Base-by-base conservation (phyloP, 768 basidiomycete species). In the Hydnomerulius pinastri region DNA sequence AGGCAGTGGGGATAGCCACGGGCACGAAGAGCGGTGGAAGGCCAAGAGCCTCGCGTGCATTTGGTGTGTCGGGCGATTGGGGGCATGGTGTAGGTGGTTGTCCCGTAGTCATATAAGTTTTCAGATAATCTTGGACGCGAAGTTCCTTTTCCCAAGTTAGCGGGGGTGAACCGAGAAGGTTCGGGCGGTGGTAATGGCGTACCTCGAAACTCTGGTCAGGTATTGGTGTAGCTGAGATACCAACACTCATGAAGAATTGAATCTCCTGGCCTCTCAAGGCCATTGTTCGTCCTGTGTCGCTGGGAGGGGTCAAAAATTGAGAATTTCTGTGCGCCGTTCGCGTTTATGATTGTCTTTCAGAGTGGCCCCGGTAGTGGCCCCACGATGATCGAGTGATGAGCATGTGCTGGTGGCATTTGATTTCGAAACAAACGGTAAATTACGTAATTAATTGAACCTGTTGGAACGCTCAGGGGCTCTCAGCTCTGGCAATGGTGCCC, bases 21-120 rank as follows among this genome's bases (percentile, higher is more conserved):
- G 84, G 81, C 25, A 77, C 68, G 62, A 85, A 85, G 15, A 79
- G 65, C 0, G 77, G 77, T 0, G 79, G 75, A 0, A 85, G 71
- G 28, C 74, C 72, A 18, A 80, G 60, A 0, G 77, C 70, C 10
- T 64, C 54, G 8, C 83, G 77, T 30, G 72, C 71, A n/a, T 49
- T 57, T 2, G 73, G 69, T 17, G 71, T 72, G n/a, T 70, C 64
- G 0, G 84, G 84, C 3, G 71, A 62, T 44, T 68, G 71, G 0
- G 82, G 78, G 30, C 72, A 73, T 8, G 82, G 80, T 13, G 45
- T 57, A 4, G 84, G 84, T 4, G 78, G 73, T 33, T 66, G 59
- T 13, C 78, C 75, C 0, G 79, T 80, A 0, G 73, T 54, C 24
- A 56, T 61, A 56, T 80, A 84, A 1, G 78, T 73, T 18, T 63